Percentiles rank a stretch among this genome's conserved stretches.
These are phyloP conservation scores for Arabidopsis arenosa DNA, from an alignment of 345 rosid genomes.

Conservation along the genomic window DNA sequence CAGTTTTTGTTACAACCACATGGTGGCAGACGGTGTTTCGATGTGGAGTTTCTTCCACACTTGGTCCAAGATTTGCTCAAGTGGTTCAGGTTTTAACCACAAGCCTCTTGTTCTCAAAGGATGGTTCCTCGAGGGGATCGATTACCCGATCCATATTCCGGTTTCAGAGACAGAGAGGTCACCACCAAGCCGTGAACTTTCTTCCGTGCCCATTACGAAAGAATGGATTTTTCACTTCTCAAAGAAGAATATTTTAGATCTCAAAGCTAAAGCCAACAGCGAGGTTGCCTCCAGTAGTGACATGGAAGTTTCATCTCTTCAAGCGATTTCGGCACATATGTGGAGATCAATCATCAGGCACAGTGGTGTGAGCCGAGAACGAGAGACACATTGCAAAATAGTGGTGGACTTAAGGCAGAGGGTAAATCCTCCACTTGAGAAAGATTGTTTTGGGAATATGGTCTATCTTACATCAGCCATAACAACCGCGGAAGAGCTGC, in stretches of 20 bases:
- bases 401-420: slow-evolving; percentile 35
- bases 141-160: slow-evolving; percentile 43
- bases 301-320: slow-evolving; percentile 49
- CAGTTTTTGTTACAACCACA: slow-evolving; percentile 48
- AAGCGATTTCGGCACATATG: slow-evolving; percentile 50
- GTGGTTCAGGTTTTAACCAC: background rate
- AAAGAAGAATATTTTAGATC: slow-evolving; percentile 37
- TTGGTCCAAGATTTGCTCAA: slow-evolving; percentile 53
- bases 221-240: slow-evolving; percentile 49
- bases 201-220: slow-evolving; percentile 1
- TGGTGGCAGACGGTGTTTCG: slow-evolving; percentile 47
- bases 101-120: slow-evolving; percentile 21
- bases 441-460: slow-evolving; percentile 52
- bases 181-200: background rate
- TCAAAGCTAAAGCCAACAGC: slow-evolving; percentile 53
- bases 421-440: slow-evolving; percentile 39
- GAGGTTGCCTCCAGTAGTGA: slow-evolving; percentile 36
- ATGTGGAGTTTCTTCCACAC: slow-evolving; percentile 55
- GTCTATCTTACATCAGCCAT: background rate
- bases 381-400: background rate
- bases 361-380: slow-evolving; percentile 10
- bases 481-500: background rate
- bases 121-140: slow-evolving; percentile 34
- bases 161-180: slow-evolving; percentile 14
- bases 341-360: slow-evolving; percentile 43